Conservation (phyloP, 257 asterid species). For the Nicotiana sylvestris region DNA sequence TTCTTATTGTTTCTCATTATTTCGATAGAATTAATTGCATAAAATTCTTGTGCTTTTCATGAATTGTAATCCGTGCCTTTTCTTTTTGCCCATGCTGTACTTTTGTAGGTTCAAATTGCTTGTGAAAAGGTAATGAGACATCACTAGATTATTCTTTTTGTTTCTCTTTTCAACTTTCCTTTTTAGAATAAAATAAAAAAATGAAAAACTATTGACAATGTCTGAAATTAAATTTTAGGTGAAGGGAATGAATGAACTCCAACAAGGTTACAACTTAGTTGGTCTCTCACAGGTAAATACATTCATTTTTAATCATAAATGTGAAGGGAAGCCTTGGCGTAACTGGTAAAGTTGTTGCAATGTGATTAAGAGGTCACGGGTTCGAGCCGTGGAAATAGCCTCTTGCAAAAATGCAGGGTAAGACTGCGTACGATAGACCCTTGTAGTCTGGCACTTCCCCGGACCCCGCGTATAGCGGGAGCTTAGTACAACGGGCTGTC, state of each 20-base stretch:
- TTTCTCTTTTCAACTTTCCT: background rate
- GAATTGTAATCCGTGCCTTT: background rate
- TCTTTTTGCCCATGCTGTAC: background rate
- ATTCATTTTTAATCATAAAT: background rate
- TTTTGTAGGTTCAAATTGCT: constrained; percentile 19
- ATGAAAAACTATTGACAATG: background rate
- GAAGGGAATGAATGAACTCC: constrained; percentile 14
- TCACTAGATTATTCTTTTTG: background rate
- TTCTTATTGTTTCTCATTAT: background rate
- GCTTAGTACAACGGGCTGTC: too few relatives aligned
- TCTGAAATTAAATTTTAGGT: constrained; percentile 14
- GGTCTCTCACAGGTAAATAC: constrained; percentile 30
- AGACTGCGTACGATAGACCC: too few relatives aligned
- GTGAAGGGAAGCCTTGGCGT: too few relatives aligned
- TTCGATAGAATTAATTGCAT: background rate
- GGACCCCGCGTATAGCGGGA: too few relatives aligned
- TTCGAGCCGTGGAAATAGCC: too few relatives aligned
- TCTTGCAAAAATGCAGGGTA: too few relatives aligned
- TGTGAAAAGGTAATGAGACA: constrained; percentile 8
- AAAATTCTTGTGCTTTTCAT: background rate
- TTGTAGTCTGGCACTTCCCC: too few relatives aligned
- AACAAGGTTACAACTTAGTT: constrained; percentile 24
- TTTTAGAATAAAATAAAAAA: too few relatives aligned
- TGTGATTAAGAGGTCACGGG: too few relatives aligned
- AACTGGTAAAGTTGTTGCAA: too few relatives aligned